Evolutionary conservation across 148 eudicot genomes (phyloP), one percentile per base, ranked within the genome.

Genomic region (Silene conica): DNA sequence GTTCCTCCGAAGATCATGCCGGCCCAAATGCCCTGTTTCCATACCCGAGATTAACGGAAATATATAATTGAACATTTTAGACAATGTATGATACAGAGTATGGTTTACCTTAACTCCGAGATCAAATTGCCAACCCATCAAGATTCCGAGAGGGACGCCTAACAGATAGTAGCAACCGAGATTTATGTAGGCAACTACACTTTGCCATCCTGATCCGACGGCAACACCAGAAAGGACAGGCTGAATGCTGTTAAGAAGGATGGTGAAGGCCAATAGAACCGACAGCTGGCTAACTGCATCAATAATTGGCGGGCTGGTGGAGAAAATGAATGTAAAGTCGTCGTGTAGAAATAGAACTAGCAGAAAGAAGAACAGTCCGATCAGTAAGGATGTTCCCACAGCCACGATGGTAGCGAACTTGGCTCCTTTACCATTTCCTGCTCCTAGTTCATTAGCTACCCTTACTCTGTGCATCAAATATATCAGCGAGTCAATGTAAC

Each of bases 1-100:
- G 88, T 85, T 68, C 90, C 90, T 1, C 90, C 90, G 72, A 87
- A 85, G 6, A 87, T 85, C 88, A 87, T 87, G 68, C 90, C 90
- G 45, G 85, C 88, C 88, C 90, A 85, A 8, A 87, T 80, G 9
- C 87, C 90, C 88, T 87, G 50, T 63, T 13, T 59, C 14, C 45
- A 28, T 38, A 38, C 3, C 6, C 3, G 3, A 38, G 4, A 38
- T 38, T 38, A 2, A 38, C 4, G 4, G 3, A 38, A 6, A 38
- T 7, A 0, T 38, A 38, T 9, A 38, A 7, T 38, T 6, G 8
- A 38, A 38, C 43, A 38, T 38, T 34, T 34, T 1, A 34, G 0
- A 34, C 0, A 6, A 3, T 34, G 3, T 48, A 48, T 48, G 54
- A 16, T 8, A 1, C 2, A 16, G 55, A 50, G 2, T 11, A 50